Conservation (phyloP, 1,139 yeast species). For the Taphrina deformans region DNA sequence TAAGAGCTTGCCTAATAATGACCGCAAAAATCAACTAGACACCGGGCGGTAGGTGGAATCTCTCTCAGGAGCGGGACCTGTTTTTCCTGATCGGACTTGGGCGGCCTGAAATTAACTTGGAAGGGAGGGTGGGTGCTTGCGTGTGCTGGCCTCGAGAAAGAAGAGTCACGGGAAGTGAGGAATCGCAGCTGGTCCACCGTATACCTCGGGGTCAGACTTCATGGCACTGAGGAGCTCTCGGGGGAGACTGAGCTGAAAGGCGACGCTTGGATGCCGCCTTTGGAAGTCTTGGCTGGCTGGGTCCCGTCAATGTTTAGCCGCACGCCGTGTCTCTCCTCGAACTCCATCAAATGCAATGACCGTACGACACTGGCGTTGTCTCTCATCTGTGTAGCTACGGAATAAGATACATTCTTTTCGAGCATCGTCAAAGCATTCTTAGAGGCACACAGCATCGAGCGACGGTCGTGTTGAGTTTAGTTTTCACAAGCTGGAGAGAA, state of each 20-base stretch:
- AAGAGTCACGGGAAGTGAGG: neutral
- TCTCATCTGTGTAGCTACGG: neutral
- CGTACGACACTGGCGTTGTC: constrained; percentile 1
- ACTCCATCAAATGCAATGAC: neutral
- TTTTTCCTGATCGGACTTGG: constrained; percentile 22
- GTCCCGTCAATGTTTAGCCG: neutral
- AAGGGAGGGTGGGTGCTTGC: neutral
- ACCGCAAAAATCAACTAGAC: neutral
- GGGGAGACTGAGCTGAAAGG: neutral
- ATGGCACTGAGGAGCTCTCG: no score
- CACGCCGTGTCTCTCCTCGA: neutral
- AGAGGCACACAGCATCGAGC: neutral
- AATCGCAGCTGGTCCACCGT: no score
- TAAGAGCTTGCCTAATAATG: neutral
- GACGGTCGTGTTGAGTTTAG: neutral
- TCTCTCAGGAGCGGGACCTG: constrained; percentile 1
- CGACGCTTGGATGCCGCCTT: neutral
- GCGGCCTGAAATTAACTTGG: constrained; percentile 6
- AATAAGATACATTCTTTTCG: neutral
- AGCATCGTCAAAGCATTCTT: neutral
- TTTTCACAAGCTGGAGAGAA: neutral
- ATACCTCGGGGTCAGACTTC: no score
- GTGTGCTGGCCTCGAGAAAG: no score
- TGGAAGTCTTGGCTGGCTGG: neutral
- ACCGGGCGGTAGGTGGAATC: neutral